Conservation (phyloP, 352 stramenopile genomes). For the Pythium rishiriense region DNA sequence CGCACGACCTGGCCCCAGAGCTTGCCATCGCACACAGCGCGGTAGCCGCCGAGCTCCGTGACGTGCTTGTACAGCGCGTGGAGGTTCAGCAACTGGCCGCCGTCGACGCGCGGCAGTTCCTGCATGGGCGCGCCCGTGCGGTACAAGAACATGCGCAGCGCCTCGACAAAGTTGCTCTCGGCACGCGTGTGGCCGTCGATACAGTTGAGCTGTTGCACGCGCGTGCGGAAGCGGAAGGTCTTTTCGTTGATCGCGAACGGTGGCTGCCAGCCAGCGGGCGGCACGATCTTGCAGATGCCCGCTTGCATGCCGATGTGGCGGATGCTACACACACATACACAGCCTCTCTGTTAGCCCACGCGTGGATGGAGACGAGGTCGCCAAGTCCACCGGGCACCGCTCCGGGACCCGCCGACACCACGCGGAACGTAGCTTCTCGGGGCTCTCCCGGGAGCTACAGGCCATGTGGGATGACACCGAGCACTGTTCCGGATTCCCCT, state of each 20-base stretch:
- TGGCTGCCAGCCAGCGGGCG: constrained; percentile 93
- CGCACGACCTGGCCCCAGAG: constrained; percentile 62
- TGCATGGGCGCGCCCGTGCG: constrained; percentile 77
- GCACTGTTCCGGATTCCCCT: constrained; percentile 10
- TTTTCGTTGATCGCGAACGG: constrained; percentile 87
- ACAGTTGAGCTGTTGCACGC: constrained; percentile 95
- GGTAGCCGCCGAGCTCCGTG: constrained; percentile 48
- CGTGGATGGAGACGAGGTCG: no score
- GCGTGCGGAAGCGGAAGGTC: constrained; percentile 92
- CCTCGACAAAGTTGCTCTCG: constrained; percentile 82
- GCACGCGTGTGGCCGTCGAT: constrained; percentile 80
- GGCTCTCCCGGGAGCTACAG: background rate
- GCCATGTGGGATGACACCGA: background rate
- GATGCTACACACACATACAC: constrained; percentile 47
- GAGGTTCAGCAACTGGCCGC: constrained; percentile 66
- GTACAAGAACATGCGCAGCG: constrained; percentile 82
- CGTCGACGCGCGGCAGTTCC: constrained; percentile 66
- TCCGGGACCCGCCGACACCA: no score
- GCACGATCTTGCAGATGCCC: constrained; percentile 99
- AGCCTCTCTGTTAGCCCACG: background rate
- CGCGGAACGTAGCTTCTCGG: constrained; percentile 9
- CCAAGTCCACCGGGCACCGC: constrained; percentile 10
- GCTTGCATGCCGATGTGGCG: constrained; percentile 90
- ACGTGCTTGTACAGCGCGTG: constrained; percentile 71
- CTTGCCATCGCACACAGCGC: constrained; percentile 35